Evolutionary conservation across 805 yeast species (phyloP).

Genomic region (Suhomyces pyralidae): DNA sequence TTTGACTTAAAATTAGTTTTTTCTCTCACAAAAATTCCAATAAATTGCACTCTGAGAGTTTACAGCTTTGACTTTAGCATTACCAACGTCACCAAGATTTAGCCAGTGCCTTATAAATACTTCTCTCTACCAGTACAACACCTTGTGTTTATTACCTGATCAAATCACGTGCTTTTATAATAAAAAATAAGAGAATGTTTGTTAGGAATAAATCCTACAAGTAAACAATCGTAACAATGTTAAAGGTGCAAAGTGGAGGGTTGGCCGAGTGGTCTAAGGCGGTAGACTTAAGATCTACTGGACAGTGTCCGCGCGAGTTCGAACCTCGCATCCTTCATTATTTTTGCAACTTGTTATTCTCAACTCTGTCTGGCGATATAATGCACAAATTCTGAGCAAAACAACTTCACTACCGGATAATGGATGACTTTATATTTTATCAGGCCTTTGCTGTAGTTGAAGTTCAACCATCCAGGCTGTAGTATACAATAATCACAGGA

Average conservation of each 20-base stretch:
- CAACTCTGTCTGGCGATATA: no score
- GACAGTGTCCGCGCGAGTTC: constrained; percentile 48
- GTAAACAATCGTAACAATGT: no score
- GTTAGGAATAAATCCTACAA: no score
- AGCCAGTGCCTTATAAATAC: background rate
- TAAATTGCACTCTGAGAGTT: background rate
- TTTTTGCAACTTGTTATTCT: constrained; percentile 8
- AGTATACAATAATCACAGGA: background rate
- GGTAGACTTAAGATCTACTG: constrained; percentile 47
- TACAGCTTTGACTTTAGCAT: background rate
- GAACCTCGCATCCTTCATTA: constrained; percentile 46
- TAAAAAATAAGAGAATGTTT: background rate
- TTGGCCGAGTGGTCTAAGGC: constrained; percentile 50
- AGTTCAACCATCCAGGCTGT: background rate
- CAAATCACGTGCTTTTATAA: background rate
- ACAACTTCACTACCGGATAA: background rate
- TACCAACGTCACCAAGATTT: background rate
- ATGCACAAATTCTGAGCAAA: background rate
- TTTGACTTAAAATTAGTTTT: no score
- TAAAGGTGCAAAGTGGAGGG: constrained; percentile 34
- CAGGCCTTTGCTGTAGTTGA: background rate
- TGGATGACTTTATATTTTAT: background rate
- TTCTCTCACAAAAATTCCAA: background rate
- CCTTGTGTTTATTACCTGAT: background rate
- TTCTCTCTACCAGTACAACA: background rate